These are phyloP conservation scores for Penicillium italicum DNA, from an alignment of 2,329 filamentous ascomycete genomes.

Conservation along the genomic window DNA sequence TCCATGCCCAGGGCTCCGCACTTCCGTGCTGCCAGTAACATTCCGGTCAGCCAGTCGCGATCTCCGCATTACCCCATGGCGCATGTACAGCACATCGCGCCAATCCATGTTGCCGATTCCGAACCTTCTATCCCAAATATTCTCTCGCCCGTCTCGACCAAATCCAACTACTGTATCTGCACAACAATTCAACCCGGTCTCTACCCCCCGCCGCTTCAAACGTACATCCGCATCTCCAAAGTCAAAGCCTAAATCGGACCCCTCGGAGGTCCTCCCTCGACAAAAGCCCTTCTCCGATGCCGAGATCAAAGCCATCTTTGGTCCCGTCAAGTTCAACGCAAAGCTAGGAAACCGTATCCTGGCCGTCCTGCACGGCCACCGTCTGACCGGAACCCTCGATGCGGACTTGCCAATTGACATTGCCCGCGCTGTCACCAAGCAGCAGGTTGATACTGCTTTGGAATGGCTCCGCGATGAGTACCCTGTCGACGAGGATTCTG, in stretches of 20 bases:
- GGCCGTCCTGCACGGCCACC: constrained; percentile 42
- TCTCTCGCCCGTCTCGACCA: not conserved
- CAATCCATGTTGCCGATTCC: constrained; percentile 6
- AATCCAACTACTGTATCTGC: not conserved
- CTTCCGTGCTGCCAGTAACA: constrained; percentile 21
- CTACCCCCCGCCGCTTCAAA: constrained; percentile 17
- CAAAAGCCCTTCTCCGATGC: constrained; percentile 31
- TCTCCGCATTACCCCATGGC: constrained; percentile 24
- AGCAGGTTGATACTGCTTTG: constrained; percentile 37
- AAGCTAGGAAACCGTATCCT: constrained; percentile 39
- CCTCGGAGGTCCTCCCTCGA: constrained; percentile 19
- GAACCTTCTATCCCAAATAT: not conserved
- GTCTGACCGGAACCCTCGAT: constrained; percentile 45
- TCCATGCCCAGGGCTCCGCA: constrained; percentile 37
- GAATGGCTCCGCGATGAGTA: constrained; percentile 43
- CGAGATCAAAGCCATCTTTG: constrained; percentile 38
- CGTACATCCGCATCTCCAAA: constrained; percentile 18
- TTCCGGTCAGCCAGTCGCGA: constrained; percentile 21
- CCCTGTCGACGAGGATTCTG: constrained; percentile 48
- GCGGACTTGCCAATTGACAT: constrained; percentile 42
- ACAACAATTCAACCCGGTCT: not conserved
- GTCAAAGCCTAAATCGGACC: constrained; percentile 2
- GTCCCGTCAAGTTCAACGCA: constrained; percentile 26
- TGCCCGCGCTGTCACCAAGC: constrained; percentile 28
- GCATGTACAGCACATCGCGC: constrained; percentile 16